phyloP scores from a whole-genome alignment of 192 early-diverging fungal genomes.

The Rhizoclosmatium sp. region DNA sequence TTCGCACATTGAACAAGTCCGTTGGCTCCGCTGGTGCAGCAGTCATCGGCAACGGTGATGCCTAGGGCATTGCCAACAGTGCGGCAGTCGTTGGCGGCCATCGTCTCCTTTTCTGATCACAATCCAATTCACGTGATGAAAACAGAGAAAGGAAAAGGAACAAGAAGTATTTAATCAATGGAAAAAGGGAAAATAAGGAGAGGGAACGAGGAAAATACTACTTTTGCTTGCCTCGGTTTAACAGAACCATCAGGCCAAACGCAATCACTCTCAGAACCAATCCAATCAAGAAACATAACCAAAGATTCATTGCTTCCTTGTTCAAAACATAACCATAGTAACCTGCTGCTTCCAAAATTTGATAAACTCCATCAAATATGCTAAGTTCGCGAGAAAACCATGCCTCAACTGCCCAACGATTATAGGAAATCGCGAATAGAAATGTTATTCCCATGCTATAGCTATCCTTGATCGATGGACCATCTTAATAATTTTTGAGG shows the following conservation, averaged over 20 bases:
- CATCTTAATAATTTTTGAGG: slow-evolving; percentile 6
- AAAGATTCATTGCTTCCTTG: slow-evolving; percentile 36
- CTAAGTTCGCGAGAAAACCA: slow-evolving; percentile 30
- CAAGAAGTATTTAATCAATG: no score
- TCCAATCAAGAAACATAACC: slow-evolving; percentile 46
- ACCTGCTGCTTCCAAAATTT: slow-evolving; percentile 9
- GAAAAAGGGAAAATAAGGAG: no score
- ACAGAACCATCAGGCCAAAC: slow-evolving; percentile 42
- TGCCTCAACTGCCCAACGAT: slow-evolving; percentile 50
- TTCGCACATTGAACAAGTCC: not conserved
- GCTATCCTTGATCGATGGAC: slow-evolving; percentile 41
- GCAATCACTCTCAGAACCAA: slow-evolving; percentile 36
- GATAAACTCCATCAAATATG: slow-evolving; percentile 41
- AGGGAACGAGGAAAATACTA: not conserved
- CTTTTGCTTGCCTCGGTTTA: slow-evolving; percentile 51
- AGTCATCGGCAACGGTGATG: not conserved
- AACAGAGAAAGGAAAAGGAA: no score
- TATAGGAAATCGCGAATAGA: slow-evolving; percentile 39
- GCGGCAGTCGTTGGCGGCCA: not conserved
- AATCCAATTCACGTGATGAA: no score
- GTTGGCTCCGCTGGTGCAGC: not conserved
- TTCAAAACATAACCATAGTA: slow-evolving; percentile 44
- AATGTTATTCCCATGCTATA: slow-evolving; percentile 39
- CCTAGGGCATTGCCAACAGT: not conserved
- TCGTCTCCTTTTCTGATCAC: no score